Evolutionary conservation across 140 eudicot genomes (phyloP).

Genomic region (Ambrosia hybrid): DNA sequence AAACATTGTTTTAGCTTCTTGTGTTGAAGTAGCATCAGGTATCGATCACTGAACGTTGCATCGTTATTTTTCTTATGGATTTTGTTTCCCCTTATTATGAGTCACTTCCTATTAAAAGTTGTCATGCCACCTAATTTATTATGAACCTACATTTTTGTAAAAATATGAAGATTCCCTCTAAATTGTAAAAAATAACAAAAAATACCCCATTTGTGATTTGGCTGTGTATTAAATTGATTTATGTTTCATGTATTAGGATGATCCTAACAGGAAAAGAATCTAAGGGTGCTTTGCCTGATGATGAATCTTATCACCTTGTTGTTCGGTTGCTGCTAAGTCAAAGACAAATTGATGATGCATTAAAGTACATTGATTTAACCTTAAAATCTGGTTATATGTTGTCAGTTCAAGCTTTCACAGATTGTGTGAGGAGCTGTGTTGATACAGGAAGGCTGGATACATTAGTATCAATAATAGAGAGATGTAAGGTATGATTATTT

Average conservation of each 20-base stretch:
- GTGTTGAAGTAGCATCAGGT: too few relatives aligned
- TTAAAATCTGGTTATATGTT: constrained; percentile 71
- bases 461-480: constrained; percentile 73
- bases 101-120: too few relatives aligned
- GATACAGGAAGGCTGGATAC: constrained; percentile 60
- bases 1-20: too few relatives aligned
- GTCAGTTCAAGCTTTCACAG: constrained; percentile 54
- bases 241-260: constrained; percentile 64
- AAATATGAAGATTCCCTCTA: background rate
- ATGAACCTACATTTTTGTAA: too few relatives aligned
- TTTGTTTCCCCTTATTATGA: too few relatives aligned
- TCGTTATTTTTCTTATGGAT: too few relatives aligned
- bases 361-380: constrained; percentile 65
- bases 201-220: background rate
- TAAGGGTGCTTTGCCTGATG: constrained; percentile 70
- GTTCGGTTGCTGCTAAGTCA: constrained; percentile 49
- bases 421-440: constrained; percentile 61
- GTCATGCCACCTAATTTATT: too few relatives aligned
- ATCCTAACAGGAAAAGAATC: constrained; percentile 51
- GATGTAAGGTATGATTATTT: constrained; percentile 43
- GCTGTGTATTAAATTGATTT: constrained; percentile 1
- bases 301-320: constrained; percentile 71
- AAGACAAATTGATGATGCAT: constrained; percentile 60
- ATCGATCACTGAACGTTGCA: too few relatives aligned
- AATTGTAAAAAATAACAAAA: background rate